Evolutionary conservation across 257 asterid genomes (phyloP).

Genomic region (Solanum arcanum): DNA sequence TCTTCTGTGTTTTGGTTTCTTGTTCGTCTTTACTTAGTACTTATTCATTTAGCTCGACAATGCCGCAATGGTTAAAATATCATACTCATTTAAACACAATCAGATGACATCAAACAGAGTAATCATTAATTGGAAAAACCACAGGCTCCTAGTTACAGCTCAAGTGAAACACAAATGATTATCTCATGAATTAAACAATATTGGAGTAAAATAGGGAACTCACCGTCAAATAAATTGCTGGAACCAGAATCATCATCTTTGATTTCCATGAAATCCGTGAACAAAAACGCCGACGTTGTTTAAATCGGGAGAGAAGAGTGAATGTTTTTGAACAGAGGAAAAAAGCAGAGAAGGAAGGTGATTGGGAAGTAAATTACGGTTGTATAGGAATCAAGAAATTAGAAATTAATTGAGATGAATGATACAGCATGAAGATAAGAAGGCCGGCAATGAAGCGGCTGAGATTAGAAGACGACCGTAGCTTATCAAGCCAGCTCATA

Average conservation of each 20-base stretch:
- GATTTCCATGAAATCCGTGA: conserved; percentile 39
- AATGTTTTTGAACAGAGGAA: background rate
- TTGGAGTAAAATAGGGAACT: conserved; percentile 3
- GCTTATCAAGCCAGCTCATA: conserved; percentile 75
- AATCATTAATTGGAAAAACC: background rate
- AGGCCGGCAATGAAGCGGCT: conserved; percentile 94
- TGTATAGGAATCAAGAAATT: conserved; percentile 98
- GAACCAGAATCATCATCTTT: conserved; percentile 26
- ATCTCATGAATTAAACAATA: background rate
- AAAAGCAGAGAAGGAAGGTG: background rate
- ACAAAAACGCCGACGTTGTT: background rate
- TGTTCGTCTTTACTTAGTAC: background rate
- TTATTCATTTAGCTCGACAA: background rate
- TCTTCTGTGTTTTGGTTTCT: background rate
- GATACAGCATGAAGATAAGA: conserved; percentile 71
- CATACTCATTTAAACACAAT: background rate
- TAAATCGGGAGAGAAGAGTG: background rate
- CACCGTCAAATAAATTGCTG: conserved; percentile 36
- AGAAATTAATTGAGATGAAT: conserved; percentile 75
- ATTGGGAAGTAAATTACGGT: conserved; percentile 22
- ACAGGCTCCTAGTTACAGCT: background rate
- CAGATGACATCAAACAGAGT: background rate
- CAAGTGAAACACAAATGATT: background rate
- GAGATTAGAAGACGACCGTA: conserved; percentile 63
- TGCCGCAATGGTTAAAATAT: background rate